phyloP scores from a whole-genome alignment of 2,329 filamentous ascomycete genomes.

The Bipolaris sorokiniana region DNA sequence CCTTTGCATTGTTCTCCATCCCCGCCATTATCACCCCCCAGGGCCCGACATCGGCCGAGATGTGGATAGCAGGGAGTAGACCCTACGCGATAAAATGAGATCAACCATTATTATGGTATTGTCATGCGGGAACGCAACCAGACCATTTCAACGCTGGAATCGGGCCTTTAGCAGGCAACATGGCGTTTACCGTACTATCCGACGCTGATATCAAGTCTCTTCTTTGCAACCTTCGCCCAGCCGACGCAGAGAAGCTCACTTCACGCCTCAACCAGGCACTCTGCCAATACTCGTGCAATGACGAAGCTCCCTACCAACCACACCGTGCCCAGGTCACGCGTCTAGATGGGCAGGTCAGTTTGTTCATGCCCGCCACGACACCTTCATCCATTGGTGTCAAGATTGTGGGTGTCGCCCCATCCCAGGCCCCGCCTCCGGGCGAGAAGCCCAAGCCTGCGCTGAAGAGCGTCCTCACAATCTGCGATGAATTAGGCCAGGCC shows the following conservation, averaged over 20 bases:
- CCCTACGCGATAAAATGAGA: background rate
- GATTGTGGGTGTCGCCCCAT: constrained; percentile 64
- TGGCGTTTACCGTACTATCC: constrained; percentile 26
- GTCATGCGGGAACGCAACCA: too few species aligned
- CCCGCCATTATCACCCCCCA: background rate
- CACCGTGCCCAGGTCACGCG: constrained; percentile 52
- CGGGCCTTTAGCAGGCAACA: background rate
- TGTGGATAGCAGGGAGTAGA: background rate
- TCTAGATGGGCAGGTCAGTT: constrained; percentile 59
- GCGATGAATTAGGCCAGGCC: constrained; percentile 57
- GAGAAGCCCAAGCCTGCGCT: constrained; percentile 48
- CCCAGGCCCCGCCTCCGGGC: constrained; percentile 17
- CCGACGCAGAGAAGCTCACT: constrained; percentile 5
- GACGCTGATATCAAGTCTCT: constrained; percentile 40
- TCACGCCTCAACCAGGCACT: constrained; percentile 32
- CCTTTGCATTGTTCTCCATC: background rate
- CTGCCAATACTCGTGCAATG: constrained; percentile 32
- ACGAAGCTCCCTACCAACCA: constrained; percentile 50
- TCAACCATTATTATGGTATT: too few species aligned
- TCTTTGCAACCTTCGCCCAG: constrained; percentile 38
- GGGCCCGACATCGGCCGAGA: background rate
- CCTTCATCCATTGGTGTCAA: constrained; percentile 71
- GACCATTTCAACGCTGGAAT: too few species aligned
- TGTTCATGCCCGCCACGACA: constrained; percentile 77
- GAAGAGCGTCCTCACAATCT: constrained; percentile 71